Percentiles rank a stretch among this genome's conserved stretches.
Evolutionary conservation across 768 basidiomycete species (phyloP).

Genomic region (Boletus vermiculosoides): DNA sequence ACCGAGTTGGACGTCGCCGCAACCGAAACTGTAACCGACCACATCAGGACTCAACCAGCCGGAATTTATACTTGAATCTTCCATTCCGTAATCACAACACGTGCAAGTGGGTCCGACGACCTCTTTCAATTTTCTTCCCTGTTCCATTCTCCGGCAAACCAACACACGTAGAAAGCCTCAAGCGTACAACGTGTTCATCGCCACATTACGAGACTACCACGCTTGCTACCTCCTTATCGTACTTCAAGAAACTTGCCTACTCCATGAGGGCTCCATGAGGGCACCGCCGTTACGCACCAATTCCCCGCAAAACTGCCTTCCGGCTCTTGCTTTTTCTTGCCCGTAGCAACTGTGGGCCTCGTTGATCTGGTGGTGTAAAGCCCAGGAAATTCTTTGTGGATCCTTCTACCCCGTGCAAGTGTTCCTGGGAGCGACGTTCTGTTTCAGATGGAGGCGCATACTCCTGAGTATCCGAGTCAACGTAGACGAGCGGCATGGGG

Average conservation of each 20-base stretch:
- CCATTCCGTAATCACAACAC: constrained; percentile 27
- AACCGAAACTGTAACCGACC: constrained; percentile 20
- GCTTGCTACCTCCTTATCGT: neutral
- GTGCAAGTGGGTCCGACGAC: constrained; percentile 8
- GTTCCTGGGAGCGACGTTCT: constrained; percentile 6
- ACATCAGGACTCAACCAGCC: neutral
- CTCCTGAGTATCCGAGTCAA: constrained; percentile 23
- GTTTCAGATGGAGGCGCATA: constrained; percentile 5
- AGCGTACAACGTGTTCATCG: constrained; percentile 14
- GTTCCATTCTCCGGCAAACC: neutral
- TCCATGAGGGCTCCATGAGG: constrained; percentile 20
- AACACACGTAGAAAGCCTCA: constrained; percentile 3
- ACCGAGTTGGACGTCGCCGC: constrained; percentile 14
- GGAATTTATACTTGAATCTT: constrained; percentile 22
- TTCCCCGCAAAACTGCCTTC: constrained; percentile 33
- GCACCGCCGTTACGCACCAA: constrained; percentile 26
- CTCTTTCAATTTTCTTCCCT: neutral
- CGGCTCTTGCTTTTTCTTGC: constrained; percentile 35
- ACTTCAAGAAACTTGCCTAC: constrained; percentile 6
- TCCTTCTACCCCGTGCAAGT: constrained; percentile 1
- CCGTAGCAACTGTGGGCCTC: constrained; percentile 17
- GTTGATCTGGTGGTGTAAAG: constrained; percentile 29
- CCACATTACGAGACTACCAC: neutral
- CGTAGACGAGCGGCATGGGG: constrained; percentile 57
- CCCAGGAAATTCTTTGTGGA: constrained; percentile 25